These are phyloP conservation scores for Curvularia verruculosa DNA, from an alignment of 2,329 filamentous ascomycete species.

Conservation along the genomic window DNA sequence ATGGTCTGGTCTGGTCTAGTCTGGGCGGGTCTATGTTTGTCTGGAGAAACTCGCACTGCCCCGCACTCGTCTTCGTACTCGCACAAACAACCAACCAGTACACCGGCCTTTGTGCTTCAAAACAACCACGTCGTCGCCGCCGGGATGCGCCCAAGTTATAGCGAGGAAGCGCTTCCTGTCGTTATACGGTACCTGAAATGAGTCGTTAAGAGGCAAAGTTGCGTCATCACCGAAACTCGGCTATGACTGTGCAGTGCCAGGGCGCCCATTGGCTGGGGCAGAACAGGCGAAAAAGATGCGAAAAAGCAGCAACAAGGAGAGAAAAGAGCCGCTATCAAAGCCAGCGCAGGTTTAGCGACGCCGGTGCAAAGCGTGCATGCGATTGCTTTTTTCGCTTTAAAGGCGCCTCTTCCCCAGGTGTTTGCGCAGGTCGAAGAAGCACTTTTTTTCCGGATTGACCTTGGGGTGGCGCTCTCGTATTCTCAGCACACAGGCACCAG, in stretches of 20 bases:
- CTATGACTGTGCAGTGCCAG: slow-evolving; percentile 22
- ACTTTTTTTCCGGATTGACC: slow-evolving; percentile 8
- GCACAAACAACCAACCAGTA: no score
- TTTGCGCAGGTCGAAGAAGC: slow-evolving; percentile 1
- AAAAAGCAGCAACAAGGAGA: slow-evolving; percentile 14
- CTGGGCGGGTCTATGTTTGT: slow-evolving; percentile 5
- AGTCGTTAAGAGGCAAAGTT: slow-evolving; percentile 11
- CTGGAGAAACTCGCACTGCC: not conserved
- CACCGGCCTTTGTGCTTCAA: not conserved
- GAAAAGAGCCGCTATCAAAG: slow-evolving; percentile 12
- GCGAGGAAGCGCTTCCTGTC: not conserved
- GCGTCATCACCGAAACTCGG: slow-evolving; percentile 10
- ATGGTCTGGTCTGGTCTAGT: not conserved
- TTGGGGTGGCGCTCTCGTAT: slow-evolving; percentile 1
- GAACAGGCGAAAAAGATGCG: slow-evolving; percentile 19
- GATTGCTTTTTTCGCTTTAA: slow-evolving; percentile 11
- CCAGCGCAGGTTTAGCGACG: slow-evolving; percentile 4
- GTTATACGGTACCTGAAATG: slow-evolving; percentile 3
- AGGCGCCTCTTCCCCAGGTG: slow-evolving; percentile 7
- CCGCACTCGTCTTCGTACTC: no score
- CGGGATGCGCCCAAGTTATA: slow-evolving; percentile 4
- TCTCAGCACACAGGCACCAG: slow-evolving; percentile 2
- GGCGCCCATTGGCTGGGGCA: slow-evolving; percentile 22
- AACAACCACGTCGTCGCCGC: not conserved
- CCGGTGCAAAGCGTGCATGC: slow-evolving; percentile 1